Evolutionary conservation across 139 green algal species (phyloP), one percentile per base, ranked within the genome.

Genomic region (Chlorella sp.): DNA sequence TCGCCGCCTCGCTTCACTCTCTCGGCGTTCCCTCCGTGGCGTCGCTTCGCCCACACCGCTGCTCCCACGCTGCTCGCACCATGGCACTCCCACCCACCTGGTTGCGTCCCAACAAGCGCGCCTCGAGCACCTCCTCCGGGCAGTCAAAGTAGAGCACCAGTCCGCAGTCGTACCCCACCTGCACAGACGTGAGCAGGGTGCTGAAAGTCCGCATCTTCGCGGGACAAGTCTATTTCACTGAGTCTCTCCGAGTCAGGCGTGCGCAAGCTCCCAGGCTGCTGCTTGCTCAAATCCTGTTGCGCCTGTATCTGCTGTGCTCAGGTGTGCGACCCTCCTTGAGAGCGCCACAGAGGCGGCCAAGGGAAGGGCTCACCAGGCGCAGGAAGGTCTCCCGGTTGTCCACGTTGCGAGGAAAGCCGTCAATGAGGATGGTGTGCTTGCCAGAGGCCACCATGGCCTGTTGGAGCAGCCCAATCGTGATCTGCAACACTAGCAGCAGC

Each of bases 61-160:
- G 42, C 42, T 55, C 42, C 42, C 42, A 10, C 42, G 10, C 42
- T 55, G 42, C 10, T 55, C 17, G 42, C 42, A 55, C 42, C 42
- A 17, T 5, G n/a, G n/a, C 3, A 34, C 20, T 26, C n/a, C n/a
- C n/a, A n/a, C 67, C 26, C 31, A 69, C 69, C 35, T 80, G 62
- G 27, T 89, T 85, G 26, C 92, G 79, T 5, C 71, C 72, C 62
- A 95, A 75, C 66, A 98, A 78, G 26, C 93, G 82, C 73, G 84
- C 73, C 86, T 93, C 76, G 89, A 98, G 95, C 0, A 96, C 88
- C 31, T 77, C 71, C 14, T 93, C 85, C 0, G 93, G 90, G 84
- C 94, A 98, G 74, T 97, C 93, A 70, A 98, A 97, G 80, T 96
- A 97, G 35, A 98, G 81, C 5, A 98, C 86, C 62, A 97, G 89